These are phyloP conservation scores for Phanerochaete carnosa DNA, from an alignment of 768 basidiomycete genomes.

Conservation along the genomic window DNA sequence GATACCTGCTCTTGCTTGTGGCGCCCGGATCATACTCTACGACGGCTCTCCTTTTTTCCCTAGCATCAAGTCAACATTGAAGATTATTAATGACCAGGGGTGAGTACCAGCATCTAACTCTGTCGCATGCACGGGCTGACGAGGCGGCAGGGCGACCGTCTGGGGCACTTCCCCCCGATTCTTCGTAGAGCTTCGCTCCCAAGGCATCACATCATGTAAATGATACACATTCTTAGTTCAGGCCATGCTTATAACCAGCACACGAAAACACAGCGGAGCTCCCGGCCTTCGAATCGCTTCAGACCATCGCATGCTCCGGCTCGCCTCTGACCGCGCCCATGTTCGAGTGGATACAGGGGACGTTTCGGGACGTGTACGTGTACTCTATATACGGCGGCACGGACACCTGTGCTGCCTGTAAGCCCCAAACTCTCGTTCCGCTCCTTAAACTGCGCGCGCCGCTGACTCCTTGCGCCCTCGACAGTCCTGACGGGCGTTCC, in stretches of 20 bases:
- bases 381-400: conserved; percentile 66
- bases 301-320: conserved; percentile 51
- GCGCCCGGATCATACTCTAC: conserved; percentile 53
- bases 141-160: conserved; percentile 29
- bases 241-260: not conserved
- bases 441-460: not conserved
- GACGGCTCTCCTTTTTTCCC: conserved; percentile 73
- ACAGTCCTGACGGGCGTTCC: conserved; percentile 53
- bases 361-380: conserved; percentile 52
- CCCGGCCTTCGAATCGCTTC: conserved; percentile 52
- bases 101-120: conserved; percentile 21
- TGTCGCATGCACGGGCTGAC: not conserved
- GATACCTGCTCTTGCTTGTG: conserved; percentile 50
- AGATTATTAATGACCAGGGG: conserved; percentile 57
- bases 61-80: conserved; percentile 46
- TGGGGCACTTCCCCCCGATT: conserved; percentile 62
- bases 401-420: conserved; percentile 64
- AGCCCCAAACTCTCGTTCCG: conserved; percentile 25
- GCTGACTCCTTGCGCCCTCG: not conserved
- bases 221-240: not conserved
- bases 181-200: conserved; percentile 57
- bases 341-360: conserved; percentile 61
- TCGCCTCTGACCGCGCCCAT: conserved; percentile 64
- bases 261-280: conserved; percentile 36
- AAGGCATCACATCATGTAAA: conserved; percentile 50